Percentiles rank a stretch among this genome's conserved stretches.
These are phyloP conservation scores for Bruguiera parviflora DNA, from an alignment of 345 rosid genomes.

Conservation along the genomic window DNA sequence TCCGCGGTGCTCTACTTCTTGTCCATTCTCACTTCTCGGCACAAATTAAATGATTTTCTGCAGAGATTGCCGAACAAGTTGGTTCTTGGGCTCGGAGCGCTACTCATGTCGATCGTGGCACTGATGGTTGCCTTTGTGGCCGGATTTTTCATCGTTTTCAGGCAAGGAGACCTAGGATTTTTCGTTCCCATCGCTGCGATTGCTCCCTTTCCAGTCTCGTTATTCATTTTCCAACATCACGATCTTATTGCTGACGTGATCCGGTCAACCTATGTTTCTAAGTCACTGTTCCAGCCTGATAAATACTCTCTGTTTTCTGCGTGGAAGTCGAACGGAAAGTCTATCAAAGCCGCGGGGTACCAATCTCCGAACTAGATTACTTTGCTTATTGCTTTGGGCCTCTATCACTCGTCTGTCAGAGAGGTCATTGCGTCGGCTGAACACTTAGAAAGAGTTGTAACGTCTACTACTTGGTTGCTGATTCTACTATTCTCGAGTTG, in stretches of 20 bases:
- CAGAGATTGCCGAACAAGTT: conserved; percentile 7
- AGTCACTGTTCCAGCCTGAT: not conserved
- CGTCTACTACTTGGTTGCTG: too few species aligned
- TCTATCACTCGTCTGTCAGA: too few species aligned
- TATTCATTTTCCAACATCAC: not conserved
- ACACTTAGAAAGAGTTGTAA: too few species aligned
- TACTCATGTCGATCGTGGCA: conserved; percentile 13
- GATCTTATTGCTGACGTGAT: not conserved
- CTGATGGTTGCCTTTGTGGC: conserved; percentile 17
- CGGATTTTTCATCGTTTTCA: conserved; percentile 1
- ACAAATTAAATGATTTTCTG: not conserved
- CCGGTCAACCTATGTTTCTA: not conserved
- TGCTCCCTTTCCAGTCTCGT: not conserved
- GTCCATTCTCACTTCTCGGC: conserved; percentile 14
- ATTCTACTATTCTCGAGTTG: too few species aligned
- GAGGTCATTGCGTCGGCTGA: too few species aligned
- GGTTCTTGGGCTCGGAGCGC: conserved; percentile 1
- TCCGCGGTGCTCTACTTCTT: conserved; percentile 3
- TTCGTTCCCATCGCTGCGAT: not conserved
- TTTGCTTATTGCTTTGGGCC: too few species aligned
- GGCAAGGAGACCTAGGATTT: not conserved
- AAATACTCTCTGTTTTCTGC: too few species aligned
- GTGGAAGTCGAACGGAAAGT: too few species aligned
- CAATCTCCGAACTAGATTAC: too few species aligned
- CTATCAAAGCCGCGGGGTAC: too few species aligned